Base-by-base conservation (phyloP, 768 basidiomycete genomes). In the Leccinum uliginosum region DNA sequence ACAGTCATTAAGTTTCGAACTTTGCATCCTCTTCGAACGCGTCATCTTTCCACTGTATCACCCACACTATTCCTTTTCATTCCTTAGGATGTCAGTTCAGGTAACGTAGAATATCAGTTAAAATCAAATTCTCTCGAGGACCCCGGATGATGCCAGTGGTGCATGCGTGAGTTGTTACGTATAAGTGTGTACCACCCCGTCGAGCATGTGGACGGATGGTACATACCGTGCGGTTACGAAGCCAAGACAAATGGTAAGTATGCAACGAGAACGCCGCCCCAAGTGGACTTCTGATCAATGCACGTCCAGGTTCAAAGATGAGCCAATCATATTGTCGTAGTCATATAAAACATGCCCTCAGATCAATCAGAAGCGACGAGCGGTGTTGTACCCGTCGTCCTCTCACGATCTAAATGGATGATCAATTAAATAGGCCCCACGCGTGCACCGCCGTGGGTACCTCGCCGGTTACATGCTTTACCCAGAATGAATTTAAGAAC, bases 41-140 rank as follows among this genome's bases (percentile, higher is more conserved):
- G 64, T 55, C 61, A 71, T 72, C 61, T 66, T 61, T 66, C 52
- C 68, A 72, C 62, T 73, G 70, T 73, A 73, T 64, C 58, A 67
- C 53, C 53, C 66, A 60, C 67, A 66, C 59, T 45, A 58, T 58
- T 60, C 54, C 35, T 32, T 58, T 40, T 11, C 43, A 19, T 50
- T 54, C 56, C 50, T 64, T 55, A 40, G n/a, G n/a, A 40, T 52
- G 24, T 59, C 50, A 53, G 46, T 43, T 50, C 55, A 72, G 63
- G 62, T 72, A 71, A 59, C 61, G 56, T 70, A 70, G 40, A 43
- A 56, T 54, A 68, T 23, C 51, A 60, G 26, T 43, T 62, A 53
- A 61, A 61, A 59, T 45, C n/a, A 21, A 58, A 61, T 55, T 43
- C 8, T 43, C 51, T 29, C 53, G 35, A 46, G 23, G 24, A 34